Percentiles rank a stretch among this genome's conserved stretches.
phyloP scores from a whole-genome alignment of 192 early-diverging fungal species.

The Neocallimastix lanati region DNA sequence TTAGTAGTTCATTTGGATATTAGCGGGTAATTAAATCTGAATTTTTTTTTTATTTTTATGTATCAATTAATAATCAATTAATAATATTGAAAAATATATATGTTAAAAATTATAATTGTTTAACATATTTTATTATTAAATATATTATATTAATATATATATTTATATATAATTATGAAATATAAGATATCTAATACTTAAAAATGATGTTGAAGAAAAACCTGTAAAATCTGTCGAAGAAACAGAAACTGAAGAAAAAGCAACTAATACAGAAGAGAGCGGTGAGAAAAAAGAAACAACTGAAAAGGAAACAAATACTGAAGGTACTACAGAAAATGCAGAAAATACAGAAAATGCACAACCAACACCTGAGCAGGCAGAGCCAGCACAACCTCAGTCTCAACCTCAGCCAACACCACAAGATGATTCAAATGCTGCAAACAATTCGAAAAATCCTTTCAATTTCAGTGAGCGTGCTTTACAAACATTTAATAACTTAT shows the following conservation, averaged over 20 bases:
- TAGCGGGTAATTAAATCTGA: slow-evolving; percentile 31
- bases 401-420: slow-evolving; percentile 9
- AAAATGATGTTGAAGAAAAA: slow-evolving; percentile 9
- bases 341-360: neutral
- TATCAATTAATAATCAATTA: too few species aligned
- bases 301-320: neutral
- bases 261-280: slow-evolving; percentile 3
- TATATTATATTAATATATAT: neutral
- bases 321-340: neutral
- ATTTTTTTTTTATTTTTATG: too few species aligned
- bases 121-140: neutral
- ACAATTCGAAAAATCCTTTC: slow-evolving; percentile 23
- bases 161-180: slow-evolving; percentile 16
- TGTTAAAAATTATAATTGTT: too few species aligned
- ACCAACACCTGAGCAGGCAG: too few species aligned
- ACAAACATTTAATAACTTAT: slow-evolving; percentile 42
- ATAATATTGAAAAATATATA: too few species aligned
- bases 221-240: neutral
- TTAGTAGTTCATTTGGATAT: slow-evolving; percentile 41
- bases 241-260: slow-evolving; percentile 4
- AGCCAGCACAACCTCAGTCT: neutral
- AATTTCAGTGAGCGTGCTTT: slow-evolving; percentile 40
- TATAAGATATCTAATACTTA: slow-evolving; percentile 8
- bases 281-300: slow-evolving; percentile 5
- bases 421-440: slow-evolving; percentile 17